Evolutionary conservation across 768 basidiomycete genomes (phyloP), one percentile per base, ranked within the genome.

Genomic region (Termitomyces sp.): DNA sequence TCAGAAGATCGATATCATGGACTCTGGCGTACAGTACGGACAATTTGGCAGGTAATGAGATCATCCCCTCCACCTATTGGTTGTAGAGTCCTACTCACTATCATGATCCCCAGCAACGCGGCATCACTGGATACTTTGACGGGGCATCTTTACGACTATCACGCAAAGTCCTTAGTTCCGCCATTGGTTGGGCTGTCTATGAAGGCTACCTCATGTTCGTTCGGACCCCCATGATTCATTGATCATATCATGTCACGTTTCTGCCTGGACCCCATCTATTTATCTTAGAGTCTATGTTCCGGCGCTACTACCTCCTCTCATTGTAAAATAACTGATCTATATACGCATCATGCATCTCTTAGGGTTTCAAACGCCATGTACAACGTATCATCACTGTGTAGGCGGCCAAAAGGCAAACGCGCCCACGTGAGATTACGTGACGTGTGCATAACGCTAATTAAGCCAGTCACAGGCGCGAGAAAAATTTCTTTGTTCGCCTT

Each of bases 181-280:
- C 86, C 0, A 90, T 97, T 58, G 92, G 86, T 3, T 97, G 94
- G 94, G 89, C 84, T 2, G 88, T 94, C 0, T 97, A 94, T 60
- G 94, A 96, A 68, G 86, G 85, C 42, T 68, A 86, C 23, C 71
- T 91, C 30, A 80, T 89, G 65, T 75, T 86, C 56, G 76, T 84
- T 64, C 78, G 74, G 67, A 72, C 58, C 53, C 54, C 7, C 43
- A 28, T 44, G 49, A 51, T 17, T 44, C 38, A n/a, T 48, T 47
- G 21, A 44, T 37, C 12, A 40, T 38, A 55, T 54, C 17, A 12
- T 43, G 42, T 28, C 37, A 56, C 42, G 26, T 19, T 23, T 6
- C 6, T 41, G 11, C 14, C 7, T 35, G 31, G 10, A 28, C 31
- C 26, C 14, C 11, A 23, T 21, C 19, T 49, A 30, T 49, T 31